A percentile compares a stretch with the other conserved stretches of the same genome.
Evolutionary conservation across 805 yeast genomes (phyloP).

Genomic region (Kuraishia ogatae): DNA sequence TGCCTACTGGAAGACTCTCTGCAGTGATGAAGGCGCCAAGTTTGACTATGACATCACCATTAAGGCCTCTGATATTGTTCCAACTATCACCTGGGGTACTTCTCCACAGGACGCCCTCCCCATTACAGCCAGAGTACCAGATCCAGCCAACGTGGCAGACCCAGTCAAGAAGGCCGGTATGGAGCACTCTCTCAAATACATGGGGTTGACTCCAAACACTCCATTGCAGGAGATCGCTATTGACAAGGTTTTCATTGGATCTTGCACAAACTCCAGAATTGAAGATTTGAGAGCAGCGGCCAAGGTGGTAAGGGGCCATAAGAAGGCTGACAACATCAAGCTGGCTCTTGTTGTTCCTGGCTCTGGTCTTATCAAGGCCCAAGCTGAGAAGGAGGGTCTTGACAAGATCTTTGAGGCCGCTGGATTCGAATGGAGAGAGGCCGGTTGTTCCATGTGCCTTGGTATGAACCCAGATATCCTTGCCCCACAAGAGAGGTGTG

Average conservation of each 20-base stretch:
- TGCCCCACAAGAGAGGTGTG: constrained; percentile 94
- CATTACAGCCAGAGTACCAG: constrained; percentile 84
- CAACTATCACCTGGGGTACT: constrained; percentile 99
- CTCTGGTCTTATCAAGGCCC: constrained; percentile 87
- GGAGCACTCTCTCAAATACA: constrained; percentile 86
- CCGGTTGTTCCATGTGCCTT: constrained; percentile 98
- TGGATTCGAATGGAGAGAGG: constrained; percentile 98
- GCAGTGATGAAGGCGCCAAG: constrained; percentile 82
- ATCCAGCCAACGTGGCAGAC: constrained; percentile 67
- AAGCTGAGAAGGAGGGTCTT: constrained; percentile 93
- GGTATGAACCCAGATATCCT: constrained; percentile 99
- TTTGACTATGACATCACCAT: constrained; percentile 81
- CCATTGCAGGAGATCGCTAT: constrained; percentile 67
- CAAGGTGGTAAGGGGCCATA: constrained; percentile 80
- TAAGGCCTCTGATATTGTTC: constrained; percentile 77
- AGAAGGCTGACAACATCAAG: constrained; percentile 73
- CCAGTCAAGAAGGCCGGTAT: constrained; percentile 75
- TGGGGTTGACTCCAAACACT: constrained; percentile 82
- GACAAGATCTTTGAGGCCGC: constrained; percentile 87
- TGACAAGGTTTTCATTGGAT: constrained; percentile 95
- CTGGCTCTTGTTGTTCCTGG: constrained; percentile 94
- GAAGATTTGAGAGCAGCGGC: constrained; percentile 98
- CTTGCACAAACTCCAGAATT: constrained; percentile 95
- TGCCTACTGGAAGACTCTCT: constrained; percentile 80
- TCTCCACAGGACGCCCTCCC: constrained; percentile 99